Base-by-base conservation (phyloP, 2,329 filamentous ascomycete species). In the Alternaria ethzedia region DNA sequence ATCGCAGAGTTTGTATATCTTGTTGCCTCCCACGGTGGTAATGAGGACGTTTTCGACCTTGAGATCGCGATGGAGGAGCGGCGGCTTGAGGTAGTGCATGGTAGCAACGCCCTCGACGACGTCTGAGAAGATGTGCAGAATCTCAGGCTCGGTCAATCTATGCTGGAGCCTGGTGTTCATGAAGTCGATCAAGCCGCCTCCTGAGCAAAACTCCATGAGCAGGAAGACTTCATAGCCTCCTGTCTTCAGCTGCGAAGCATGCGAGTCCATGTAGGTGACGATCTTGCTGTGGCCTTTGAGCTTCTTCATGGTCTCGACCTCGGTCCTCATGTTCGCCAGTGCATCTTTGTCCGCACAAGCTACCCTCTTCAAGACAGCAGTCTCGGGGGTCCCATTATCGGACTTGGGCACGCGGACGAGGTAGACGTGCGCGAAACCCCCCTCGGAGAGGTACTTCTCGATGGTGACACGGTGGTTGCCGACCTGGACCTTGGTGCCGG, bases 261-360 rank as follows among this genome's bases (percentile, higher is more conserved):
- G 96, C 70, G 95, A 98, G 84, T 99, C 96, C 79, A 98, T 94
- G 82, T 99, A 99, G 63, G 91, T 97, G 74, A 99, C 96, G 77
- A 99, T 98, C 74, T 96, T 91, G 67, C 90, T 89, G 86, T 98
- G 96, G 61, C 96, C 96, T 85, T 97, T 97, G 74, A 99, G 87
- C 82, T 96, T 94, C 89, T 99, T 99, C 96, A 99, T 99, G 13
- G 96, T 99, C 84, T 99, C 96, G 72, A 99, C 96, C 85, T 99
- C 96, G 70, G 90, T 98, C 80, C 96, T 90, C 96, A 99, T 98
- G 81, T 92, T 94, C 67, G 93, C 92, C 82, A 99, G 85, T 62
- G 95, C 89, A 69, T 97, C 92, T 86, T 97, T 97, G 82, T 99
- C 96, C 30, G 96, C 94, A 56, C 98, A 96, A 36, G 96, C 96